A percentile compares a stretch with the other conserved stretches of the same genome.
phyloP scores from a whole-genome alignment of 768 basidiomycete genomes.

The Gyrodon lividus region DNA sequence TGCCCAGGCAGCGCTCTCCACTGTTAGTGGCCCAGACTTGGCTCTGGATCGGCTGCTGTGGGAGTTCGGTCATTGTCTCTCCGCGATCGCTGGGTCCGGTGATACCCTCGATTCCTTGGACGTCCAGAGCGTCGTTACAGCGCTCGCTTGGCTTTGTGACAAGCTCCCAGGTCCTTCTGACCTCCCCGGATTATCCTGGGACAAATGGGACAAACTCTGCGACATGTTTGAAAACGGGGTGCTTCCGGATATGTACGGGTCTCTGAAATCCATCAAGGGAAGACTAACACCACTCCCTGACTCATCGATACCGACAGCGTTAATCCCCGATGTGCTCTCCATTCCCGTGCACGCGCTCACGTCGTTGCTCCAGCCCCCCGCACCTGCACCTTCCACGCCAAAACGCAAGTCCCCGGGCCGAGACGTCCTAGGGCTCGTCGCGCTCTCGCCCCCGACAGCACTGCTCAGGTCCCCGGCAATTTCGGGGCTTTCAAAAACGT shows the following conservation, averaged over 20 bases:
- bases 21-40: conserved; percentile 23
- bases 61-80: conserved; percentile 39
- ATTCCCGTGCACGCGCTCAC: conserved; percentile 50
- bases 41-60: conserved; percentile 27
- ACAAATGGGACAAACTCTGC: conserved; percentile 48
- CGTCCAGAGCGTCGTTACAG: conserved; percentile 39
- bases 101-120: conserved; percentile 32
- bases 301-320: conserved; percentile 25
- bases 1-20: conserved; percentile 24
- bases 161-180: conserved; percentile 45
- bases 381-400: conserved; percentile 52
- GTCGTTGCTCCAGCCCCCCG: conserved; percentile 43
- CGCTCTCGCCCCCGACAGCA: conserved; percentile 69
- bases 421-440: conserved; percentile 55
- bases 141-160: conserved; percentile 57
- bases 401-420: conserved; percentile 39
- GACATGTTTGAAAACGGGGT: conserved; percentile 34
- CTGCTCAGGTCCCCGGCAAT: conserved; percentile 69
- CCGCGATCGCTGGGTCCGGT: conserved; percentile 26
- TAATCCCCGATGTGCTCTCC: conserved; percentile 39
- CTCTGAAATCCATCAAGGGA: conserved; percentile 33
- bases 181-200: conserved; percentile 47
- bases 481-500: conserved; percentile 81
- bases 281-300: conserved; percentile 30
- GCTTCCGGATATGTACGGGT: conserved; percentile 25